Percentiles rank a stretch among this genome's conserved stretches.
Conservation (phyloP, 495 filamentous ascomycete genomes). For the Penicillium robsamsonii region DNA sequence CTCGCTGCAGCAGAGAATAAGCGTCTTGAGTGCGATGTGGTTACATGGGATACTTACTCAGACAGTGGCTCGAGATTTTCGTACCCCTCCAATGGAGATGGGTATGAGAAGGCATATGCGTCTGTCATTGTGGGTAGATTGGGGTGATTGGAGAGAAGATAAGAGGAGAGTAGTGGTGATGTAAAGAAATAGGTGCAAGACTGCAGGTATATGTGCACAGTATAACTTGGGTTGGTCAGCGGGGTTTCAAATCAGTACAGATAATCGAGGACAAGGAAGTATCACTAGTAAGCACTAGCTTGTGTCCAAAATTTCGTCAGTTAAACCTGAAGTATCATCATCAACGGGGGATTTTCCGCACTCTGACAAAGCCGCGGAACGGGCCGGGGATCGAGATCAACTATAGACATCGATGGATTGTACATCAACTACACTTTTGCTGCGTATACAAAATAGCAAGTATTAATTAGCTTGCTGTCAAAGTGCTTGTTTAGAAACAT, state of each 20-base stretch:
- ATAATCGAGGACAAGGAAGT: not conserved
- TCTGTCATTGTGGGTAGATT: conserved; percentile 32
- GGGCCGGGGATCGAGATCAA: not conserved
- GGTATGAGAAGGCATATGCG: conserved; percentile 47
- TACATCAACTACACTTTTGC: not conserved
- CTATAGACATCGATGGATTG: not conserved
- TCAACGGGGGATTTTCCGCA: conserved; percentile 30
- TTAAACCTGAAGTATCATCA: conserved; percentile 4
- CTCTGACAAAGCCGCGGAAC: conserved; percentile 40
- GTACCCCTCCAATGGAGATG: conserved; percentile 67
- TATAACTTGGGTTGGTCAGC: not conserved
- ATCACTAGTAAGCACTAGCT: not conserved
- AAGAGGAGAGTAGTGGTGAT: not conserved
- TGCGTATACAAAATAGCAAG: not conserved
- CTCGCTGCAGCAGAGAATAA: conserved; percentile 29
- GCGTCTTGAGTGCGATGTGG: not conserved
- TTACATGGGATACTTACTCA: conserved; percentile 44
- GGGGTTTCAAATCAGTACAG: conserved; percentile 16
- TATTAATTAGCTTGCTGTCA: not conserved
- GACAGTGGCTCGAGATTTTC: conserved; percentile 60
- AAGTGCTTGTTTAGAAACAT: not conserved
- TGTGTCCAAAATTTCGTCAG: conserved; percentile 9
- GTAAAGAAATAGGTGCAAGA: not conserved
- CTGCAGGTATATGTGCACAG: not conserved
- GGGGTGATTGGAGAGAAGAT: not conserved